These are phyloP conservation scores for Penicillium bovifimosum DNA, from an alignment of 495 filamentous ascomycete genomes.

Conservation along the genomic window DNA sequence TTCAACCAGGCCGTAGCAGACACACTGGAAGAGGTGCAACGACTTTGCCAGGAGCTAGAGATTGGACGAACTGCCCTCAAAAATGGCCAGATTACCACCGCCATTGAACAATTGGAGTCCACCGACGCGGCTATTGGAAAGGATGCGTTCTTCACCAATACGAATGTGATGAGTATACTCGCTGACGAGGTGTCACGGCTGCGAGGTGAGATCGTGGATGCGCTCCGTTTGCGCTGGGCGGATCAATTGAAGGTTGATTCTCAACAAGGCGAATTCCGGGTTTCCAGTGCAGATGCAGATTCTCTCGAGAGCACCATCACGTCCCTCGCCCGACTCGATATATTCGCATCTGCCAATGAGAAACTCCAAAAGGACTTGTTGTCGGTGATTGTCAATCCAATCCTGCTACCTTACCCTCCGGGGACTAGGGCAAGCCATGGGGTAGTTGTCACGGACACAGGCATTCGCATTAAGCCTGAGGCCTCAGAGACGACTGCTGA, in stretches of 20 bases:
- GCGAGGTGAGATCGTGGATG: constrained; percentile 30
- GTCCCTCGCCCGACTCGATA: constrained; percentile 30
- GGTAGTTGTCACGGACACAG: constrained; percentile 25
- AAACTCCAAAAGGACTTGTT: constrained; percentile 34
- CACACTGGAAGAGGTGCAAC: constrained; percentile 55
- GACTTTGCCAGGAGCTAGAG: constrained; percentile 37
- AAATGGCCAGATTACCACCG: constrained; percentile 43
- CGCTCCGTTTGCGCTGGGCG: constrained; percentile 38
- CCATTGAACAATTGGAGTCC: constrained; percentile 55
- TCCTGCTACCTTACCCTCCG: constrained; percentile 25
- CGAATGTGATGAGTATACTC: constrained; percentile 37
- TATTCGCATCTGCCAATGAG: constrained; percentile 29
- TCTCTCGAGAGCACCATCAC: constrained; percentile 32
- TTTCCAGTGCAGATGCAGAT: constrained; percentile 33
- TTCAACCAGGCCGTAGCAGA: constrained; percentile 67
- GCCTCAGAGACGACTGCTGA: constrained; percentile 22
- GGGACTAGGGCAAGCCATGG: constrained; percentile 27
- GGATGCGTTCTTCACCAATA: constrained; percentile 32
- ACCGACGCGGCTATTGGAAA: constrained; percentile 39
- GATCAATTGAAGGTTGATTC: constrained; percentile 52
- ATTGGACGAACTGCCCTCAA: constrained; percentile 43
- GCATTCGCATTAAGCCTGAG: constrained; percentile 28
- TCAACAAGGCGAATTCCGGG: constrained; percentile 40
- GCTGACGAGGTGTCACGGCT: constrained; percentile 26
- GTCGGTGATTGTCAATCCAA: constrained; percentile 28